Evolutionary conservation across 2,329 filamentous ascomycete species (phyloP).

Genomic region (Fusarium pseudocircinatum): DNA sequence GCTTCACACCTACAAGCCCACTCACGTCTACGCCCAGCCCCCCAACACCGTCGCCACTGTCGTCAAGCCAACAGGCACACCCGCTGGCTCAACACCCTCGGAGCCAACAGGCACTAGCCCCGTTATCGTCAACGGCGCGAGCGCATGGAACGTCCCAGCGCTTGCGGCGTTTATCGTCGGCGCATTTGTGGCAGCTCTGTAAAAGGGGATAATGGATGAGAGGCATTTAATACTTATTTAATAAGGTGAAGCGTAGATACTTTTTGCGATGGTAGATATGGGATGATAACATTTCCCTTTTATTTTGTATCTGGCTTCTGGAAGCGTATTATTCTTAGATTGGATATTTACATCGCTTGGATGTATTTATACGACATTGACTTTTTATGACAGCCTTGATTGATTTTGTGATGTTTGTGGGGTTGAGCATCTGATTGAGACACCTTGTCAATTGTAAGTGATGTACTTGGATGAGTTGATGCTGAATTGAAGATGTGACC

Average conservation of each 20-base stretch:
- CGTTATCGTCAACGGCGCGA: constrained; percentile 15
- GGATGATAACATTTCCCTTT: constrained; percentile 2
- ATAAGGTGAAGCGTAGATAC: constrained; percentile 2
- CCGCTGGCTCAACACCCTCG: neutral
- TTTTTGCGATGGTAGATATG: constrained; percentile 19
- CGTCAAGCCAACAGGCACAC: constrained; percentile 21
- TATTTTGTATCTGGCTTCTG: neutral
- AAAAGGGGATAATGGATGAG: neutral
- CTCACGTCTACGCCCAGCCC: neutral
- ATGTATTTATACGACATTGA: constrained; percentile 4
- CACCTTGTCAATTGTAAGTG: neutral
- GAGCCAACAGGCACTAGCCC: constrained; percentile 22
- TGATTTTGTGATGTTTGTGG: neutral
- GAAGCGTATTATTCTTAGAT: neutral
- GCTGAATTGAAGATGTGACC: neutral
- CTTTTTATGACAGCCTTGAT: constrained; percentile 3
- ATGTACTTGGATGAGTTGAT: neutral
- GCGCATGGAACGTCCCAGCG: constrained; percentile 21
- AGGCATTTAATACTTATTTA: constrained; percentile 25
- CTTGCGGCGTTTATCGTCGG: constrained; percentile 13
- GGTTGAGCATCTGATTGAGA: neutral
- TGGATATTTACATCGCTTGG: neutral
- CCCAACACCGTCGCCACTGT: constrained; percentile 26
- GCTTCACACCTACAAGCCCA: constrained; percentile 8
- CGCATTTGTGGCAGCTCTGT: constrained; percentile 25